Evolutionary conservation across 768 basidiomycete genomes (phyloP).

Genomic region (Lactifluus pinguis): DNA sequence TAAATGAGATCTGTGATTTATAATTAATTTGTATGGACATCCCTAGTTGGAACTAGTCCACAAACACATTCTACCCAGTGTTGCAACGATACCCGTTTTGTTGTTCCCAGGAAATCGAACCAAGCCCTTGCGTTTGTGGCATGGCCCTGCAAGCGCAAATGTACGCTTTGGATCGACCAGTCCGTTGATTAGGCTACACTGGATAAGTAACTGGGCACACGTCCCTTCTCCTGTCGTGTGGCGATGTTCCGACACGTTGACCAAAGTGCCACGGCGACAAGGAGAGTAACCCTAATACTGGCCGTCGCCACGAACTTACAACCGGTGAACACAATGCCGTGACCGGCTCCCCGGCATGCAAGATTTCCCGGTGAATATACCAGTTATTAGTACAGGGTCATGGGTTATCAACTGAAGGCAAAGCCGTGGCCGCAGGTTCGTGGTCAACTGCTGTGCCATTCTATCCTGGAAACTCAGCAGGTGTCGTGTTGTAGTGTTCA

Average conservation of each 20-base stretch:
- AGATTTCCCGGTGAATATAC: not conserved
- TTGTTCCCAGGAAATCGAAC: not conserved
- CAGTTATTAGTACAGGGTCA: not conserved
- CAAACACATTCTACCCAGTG: not conserved
- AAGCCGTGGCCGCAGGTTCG: not conserved
- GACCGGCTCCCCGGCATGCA: not conserved
- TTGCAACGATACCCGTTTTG: not conserved
- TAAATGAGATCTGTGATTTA: constrained; percentile 14
- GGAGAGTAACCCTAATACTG: too few species aligned
- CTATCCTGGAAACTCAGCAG: not conserved
- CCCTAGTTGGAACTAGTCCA: not conserved
- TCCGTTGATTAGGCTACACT: not conserved
- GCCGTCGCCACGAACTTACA: not conserved
- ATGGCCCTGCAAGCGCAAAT: too few species aligned
- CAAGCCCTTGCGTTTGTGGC: not conserved
- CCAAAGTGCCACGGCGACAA: too few species aligned
- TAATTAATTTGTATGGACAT: constrained; percentile 10
- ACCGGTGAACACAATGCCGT: not conserved
- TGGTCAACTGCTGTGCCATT: not conserved
- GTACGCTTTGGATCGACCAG: not conserved
- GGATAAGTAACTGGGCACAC: not conserved
- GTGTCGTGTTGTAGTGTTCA: not conserved
- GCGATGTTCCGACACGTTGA: too few species aligned
- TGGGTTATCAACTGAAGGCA: not conserved
- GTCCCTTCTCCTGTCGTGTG: too few species aligned